A percentile compares a stretch with the other conserved stretches of the same genome.
Conservation (phyloP, 768 basidiomycete genomes). For the Imleria badia region DNA sequence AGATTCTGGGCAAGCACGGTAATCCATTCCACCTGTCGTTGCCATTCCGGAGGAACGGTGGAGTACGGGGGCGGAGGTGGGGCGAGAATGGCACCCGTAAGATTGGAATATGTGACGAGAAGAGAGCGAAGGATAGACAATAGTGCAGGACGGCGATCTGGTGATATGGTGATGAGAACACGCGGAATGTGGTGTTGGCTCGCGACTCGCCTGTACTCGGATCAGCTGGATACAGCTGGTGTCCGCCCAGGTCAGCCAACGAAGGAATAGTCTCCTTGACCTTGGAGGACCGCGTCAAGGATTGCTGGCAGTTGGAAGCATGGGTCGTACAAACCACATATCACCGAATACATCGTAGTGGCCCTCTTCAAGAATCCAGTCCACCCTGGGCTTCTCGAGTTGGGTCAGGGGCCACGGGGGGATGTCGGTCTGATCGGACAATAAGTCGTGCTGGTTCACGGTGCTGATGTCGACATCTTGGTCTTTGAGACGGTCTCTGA, state of each 20-base stretch:
- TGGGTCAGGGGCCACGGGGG: constrained; percentile 76
- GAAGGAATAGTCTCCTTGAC: constrained; percentile 83
- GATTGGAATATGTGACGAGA: constrained; percentile 73
- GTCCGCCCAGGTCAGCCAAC: constrained; percentile 76
- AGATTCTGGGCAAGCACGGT: constrained; percentile 79
- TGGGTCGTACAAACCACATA: constrained; percentile 74
- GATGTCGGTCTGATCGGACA: constrained; percentile 69
- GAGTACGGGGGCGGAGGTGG: constrained; percentile 57
- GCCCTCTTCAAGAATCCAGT: constrained; percentile 88
- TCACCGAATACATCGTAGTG: constrained; percentile 86
- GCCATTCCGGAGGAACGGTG: constrained; percentile 62
- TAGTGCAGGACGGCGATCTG: constrained; percentile 79
- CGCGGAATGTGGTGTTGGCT: not conserved
- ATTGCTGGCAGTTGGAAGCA: constrained; percentile 11
- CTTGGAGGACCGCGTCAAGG: constrained; percentile 38
- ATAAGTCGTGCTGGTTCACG: constrained; percentile 57
- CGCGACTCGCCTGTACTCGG: constrained; percentile 58
- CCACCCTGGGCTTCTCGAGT: constrained; percentile 83
- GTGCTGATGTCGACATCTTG: constrained; percentile 34
- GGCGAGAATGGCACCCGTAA: constrained; percentile 66
- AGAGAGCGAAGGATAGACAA: constrained; percentile 72
- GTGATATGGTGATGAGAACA: constrained; percentile 7
- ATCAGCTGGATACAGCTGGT: constrained; percentile 77
- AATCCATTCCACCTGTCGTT: constrained; percentile 77
- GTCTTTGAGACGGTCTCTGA: constrained; percentile 53